Evolutionary conservation across 495 filamentous ascomycete species (phyloP).

Genomic region (Podospora fimiseda): DNA sequence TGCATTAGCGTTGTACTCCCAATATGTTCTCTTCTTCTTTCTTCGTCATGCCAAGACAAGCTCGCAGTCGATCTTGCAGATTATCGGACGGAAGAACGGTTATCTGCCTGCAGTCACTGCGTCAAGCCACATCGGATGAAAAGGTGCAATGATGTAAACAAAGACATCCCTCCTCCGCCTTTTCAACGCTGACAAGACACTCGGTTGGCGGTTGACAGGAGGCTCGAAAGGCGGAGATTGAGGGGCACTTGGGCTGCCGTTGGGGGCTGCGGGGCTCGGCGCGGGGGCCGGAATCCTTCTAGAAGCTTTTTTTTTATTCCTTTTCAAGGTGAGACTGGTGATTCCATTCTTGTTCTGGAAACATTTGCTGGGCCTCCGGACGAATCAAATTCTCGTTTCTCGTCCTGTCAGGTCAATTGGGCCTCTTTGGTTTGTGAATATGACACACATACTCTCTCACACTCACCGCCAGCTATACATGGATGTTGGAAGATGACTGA

Average conservation of each 20-base stretch:
- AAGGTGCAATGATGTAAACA: background rate
- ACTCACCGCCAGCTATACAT: background rate
- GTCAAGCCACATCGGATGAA: background rate
- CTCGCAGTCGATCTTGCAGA: no score
- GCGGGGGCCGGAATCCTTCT: background rate
- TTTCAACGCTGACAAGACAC: background rate
- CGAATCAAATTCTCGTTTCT: background rate
- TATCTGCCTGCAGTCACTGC: no score
- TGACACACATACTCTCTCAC: background rate
- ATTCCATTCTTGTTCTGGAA: no score
- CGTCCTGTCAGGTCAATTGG: background rate
- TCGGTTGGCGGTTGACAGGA: background rate
- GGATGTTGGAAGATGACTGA: background rate
- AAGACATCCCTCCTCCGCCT: background rate
- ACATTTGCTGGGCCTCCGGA: background rate
- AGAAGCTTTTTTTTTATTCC: background rate
- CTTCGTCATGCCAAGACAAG: no score
- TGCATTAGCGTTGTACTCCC: background rate
- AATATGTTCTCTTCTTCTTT: no score
- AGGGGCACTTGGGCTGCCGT: background rate
- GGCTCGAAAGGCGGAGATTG: background rate
- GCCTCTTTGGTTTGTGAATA: background rate
- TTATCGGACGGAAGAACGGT: no score
- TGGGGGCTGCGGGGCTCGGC: background rate
- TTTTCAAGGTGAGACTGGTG: no score